Evolutionary conservation across 192 early-diverging fungal species (phyloP), one percentile per base, ranked within the genome.

Genomic region (Coemansia javaensis): DNA sequence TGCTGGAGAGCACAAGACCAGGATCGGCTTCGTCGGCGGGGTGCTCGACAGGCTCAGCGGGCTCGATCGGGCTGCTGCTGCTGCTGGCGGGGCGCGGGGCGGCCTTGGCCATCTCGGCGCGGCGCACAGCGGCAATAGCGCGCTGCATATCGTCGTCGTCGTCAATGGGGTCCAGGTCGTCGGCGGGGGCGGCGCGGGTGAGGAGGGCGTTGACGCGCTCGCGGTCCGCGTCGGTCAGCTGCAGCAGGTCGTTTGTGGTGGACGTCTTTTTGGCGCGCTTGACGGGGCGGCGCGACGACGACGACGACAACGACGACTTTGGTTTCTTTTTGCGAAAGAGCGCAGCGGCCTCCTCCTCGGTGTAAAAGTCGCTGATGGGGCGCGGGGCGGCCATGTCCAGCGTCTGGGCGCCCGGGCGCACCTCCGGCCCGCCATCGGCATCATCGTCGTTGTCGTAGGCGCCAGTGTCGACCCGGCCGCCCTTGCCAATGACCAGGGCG

Each of bases 71-170:
- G n/a, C n/a, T n/a, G n/a, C n/a, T 31, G 31, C 22, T 34, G 16
- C 10, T 32, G 16, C 17, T 13, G 18, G 10, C 22, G 27, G 13
- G 3, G 18, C 7, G 31, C 32, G 14, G 20, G 11, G 16, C 16
- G 11, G 2, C 16, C 22, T 18, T 31, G 8, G 43, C 25, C 30
- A 18, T 16, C 28, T 32, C 82, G 30, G 81, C 40, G 17, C 83
- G 62, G 30, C 95, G 78, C 11, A 89, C 77, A 9, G 80, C 66
- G 1, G 91, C 82, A n/a, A 98, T 64, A 9, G 92, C 89, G 17
- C 65, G 58, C 48, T 95, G 92, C 32, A 98, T 57, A 43, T 98
- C 95, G 51, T 96, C 93, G 57, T 98, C 95, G 51, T 98, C 95
- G 13, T 94, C 91, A 75, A 86, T 85, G 54, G 88, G 93, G 11